Evolutionary conservation across 495 filamentous ascomycete genomes (phyloP).

Genomic region (Hypoxylon trugodes): DNA sequence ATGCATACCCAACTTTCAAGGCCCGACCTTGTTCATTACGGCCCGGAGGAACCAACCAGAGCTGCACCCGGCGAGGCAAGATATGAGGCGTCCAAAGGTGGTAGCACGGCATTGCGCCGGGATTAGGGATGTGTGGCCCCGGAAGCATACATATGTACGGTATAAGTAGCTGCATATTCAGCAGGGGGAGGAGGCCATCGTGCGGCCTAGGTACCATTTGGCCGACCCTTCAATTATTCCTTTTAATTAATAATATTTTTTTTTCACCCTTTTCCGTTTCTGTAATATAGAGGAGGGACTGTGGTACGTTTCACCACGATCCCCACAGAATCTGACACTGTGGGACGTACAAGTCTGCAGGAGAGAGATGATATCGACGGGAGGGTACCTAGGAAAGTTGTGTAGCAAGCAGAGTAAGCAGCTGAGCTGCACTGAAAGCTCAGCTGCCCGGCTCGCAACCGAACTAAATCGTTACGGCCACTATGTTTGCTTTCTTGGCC

Average conservation of each 20-base stretch:
- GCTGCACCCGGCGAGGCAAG: conserved; percentile 30
- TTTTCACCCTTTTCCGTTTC: not conserved
- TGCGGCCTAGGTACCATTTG: conserved; percentile 11
- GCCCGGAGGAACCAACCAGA: conserved; percentile 31
- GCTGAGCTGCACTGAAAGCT: conserved; percentile 25
- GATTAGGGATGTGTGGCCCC: conserved; percentile 23
- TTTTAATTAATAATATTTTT: not conserved
- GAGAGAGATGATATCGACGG: conserved; percentile 30
- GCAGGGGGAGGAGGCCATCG: not conserved
- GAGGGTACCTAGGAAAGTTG: conserved; percentile 7
- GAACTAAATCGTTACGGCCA: conserved; percentile 6
- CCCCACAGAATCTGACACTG: conserved; percentile 41
- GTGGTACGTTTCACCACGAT: conserved; percentile 41
- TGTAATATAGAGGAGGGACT: conserved; percentile 14
- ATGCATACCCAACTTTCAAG: conserved; percentile 29
- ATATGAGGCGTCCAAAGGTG: conserved; percentile 26
- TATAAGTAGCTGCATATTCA: conserved; percentile 10
- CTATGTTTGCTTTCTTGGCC: conserved; percentile 5
- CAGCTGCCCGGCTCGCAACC: conserved; percentile 18
- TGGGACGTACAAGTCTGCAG: conserved; percentile 29
- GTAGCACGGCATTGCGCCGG: conserved; percentile 32
- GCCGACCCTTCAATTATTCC: conserved; percentile 7
- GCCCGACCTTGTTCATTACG: conserved; percentile 30
- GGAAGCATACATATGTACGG: conserved; percentile 21
- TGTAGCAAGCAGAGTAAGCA: conserved; percentile 35